Conservation (phyloP, 169 alveolate genomes). For the Eimeria necatrix region DNA sequence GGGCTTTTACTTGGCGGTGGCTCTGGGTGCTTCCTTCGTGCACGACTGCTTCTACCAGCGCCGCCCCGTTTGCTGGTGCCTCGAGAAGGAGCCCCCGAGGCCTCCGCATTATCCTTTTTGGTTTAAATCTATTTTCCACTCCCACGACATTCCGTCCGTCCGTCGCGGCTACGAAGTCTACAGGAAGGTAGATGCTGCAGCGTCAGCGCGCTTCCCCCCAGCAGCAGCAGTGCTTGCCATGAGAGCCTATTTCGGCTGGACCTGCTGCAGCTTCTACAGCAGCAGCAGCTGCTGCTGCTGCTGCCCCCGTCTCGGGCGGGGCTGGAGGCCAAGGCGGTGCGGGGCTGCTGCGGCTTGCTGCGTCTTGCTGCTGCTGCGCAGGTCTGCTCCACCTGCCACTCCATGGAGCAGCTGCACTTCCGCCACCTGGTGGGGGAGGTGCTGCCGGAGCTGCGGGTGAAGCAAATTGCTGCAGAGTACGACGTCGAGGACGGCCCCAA, state of each 20-base stretch:
- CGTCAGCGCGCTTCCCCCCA: neutral
- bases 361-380: neutral
- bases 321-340: too few species aligned
- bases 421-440: constrained; percentile 92
- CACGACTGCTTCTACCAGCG: constrained; percentile 89
- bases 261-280: neutral
- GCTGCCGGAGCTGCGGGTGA: constrained; percentile 91
- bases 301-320: neutral
- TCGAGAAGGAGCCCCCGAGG: constrained; percentile 91
- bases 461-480: constrained; percentile 92
- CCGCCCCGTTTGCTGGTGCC: constrained; percentile 94
- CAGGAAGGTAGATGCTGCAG: constrained; percentile 85
- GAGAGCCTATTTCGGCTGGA: neutral
- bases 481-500: constrained; percentile 94
- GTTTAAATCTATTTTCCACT: constrained; percentile 92
- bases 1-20: constrained; percentile 88
- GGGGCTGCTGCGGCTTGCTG: too few species aligned
- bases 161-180: constrained; percentile 93
- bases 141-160: constrained; percentile 92
- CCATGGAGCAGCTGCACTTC: constrained; percentile 91
- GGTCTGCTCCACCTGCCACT: constrained; percentile 93
- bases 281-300: neutral
- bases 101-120: constrained; percentile 93
- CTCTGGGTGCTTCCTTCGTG: constrained; percentile 90
- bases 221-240: neutral